These are phyloP conservation scores for Malus sieversii DNA, from an alignment of 306 rosid genomes.

Conservation along the genomic window DNA sequence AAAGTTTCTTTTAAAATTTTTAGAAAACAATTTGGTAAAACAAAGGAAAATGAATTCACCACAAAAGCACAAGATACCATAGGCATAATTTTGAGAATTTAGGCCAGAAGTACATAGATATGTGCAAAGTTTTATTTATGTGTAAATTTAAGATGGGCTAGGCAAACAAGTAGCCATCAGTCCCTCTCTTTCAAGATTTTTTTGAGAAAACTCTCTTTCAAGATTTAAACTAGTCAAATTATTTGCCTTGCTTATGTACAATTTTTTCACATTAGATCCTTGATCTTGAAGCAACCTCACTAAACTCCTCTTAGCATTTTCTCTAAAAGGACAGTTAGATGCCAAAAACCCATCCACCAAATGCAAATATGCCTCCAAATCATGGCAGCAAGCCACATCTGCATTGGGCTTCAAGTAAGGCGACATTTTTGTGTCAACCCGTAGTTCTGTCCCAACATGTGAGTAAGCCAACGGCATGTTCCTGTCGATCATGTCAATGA, in stretches of 20 bases:
- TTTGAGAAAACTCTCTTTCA: conserved; percentile 10
- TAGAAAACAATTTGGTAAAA: neutral
- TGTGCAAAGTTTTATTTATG: neutral
- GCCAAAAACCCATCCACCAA: conserved; percentile 89
- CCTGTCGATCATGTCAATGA: conserved; percentile 43
- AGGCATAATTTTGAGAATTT: neutral
- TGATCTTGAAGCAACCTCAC: conserved; percentile 68
- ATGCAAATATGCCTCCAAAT: conserved; percentile 85
- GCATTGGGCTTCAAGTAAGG: conserved; percentile 83
- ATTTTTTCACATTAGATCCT: conserved; percentile 58
- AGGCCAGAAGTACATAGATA: neutral
- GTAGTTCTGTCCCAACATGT: conserved; percentile 71
- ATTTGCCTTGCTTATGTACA: conserved; percentile 71
- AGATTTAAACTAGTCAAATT: conserved; percentile 43
- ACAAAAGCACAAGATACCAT: neutral
- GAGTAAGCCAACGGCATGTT: conserved; percentile 56
- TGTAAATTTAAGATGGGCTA: conserved; percentile 45
- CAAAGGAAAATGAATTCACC: neutral
- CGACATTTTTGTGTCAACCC: conserved; percentile 77
- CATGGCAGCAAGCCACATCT: conserved; percentile 84
- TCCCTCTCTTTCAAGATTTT: conserved; percentile 32
- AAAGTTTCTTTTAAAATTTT: neutral
- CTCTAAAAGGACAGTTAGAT: conserved; percentile 68
- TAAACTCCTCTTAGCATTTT: conserved; percentile 79
- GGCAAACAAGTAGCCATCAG: conserved; percentile 53